A percentile compares a stretch with the other conserved stretches of the same genome.
These are phyloP conservation scores for Xylaria sp. DNA, from an alignment of 2,329 filamentous ascomycete genomes.

Conservation along the genomic window DNA sequence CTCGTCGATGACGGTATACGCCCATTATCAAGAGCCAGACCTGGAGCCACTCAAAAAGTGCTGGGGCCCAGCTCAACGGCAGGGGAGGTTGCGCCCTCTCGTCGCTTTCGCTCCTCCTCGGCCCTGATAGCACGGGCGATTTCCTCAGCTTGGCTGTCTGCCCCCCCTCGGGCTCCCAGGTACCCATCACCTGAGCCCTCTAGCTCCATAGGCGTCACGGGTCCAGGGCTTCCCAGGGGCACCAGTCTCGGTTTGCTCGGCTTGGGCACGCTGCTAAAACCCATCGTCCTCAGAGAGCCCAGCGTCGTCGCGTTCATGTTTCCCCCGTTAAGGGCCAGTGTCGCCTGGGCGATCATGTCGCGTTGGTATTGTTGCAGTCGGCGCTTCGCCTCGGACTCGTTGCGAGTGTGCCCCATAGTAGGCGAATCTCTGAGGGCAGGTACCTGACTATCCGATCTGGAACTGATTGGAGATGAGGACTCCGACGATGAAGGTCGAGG, in stretches of 20 bases:
- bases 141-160: constrained; percentile 32
- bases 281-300: constrained; percentile 42
- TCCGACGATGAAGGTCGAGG: constrained; percentile 29
- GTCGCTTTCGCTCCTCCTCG: constrained; percentile 38
- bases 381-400: constrained; percentile 52
- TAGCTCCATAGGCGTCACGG: constrained; percentile 64
- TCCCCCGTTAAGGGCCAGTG: constrained; percentile 45
- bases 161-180: constrained; percentile 40
- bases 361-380: constrained; percentile 61
- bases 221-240: constrained; percentile 61
- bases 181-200: constrained; percentile 45
- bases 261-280: constrained; percentile 41
- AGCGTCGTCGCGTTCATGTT: constrained; percentile 38
- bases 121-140: constrained; percentile 36
- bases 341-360: constrained; percentile 63
- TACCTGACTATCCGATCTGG: constrained; percentile 42
- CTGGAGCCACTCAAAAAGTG: constrained; percentile 28
- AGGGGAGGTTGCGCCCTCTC: constrained; percentile 39
- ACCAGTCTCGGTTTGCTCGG: constrained; percentile 52
- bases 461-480: constrained; percentile 35
- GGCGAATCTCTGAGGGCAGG: constrained; percentile 31
- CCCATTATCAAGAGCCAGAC: not conserved
- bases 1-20: not conserved
- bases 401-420: constrained; percentile 37
- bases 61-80: constrained; percentile 37